Percentiles rank a stretch among this genome's conserved stretches.
Evolutionary conservation across 495 filamentous ascomycete species (phyloP).

Genomic region (Pyronema omphalodes): DNA sequence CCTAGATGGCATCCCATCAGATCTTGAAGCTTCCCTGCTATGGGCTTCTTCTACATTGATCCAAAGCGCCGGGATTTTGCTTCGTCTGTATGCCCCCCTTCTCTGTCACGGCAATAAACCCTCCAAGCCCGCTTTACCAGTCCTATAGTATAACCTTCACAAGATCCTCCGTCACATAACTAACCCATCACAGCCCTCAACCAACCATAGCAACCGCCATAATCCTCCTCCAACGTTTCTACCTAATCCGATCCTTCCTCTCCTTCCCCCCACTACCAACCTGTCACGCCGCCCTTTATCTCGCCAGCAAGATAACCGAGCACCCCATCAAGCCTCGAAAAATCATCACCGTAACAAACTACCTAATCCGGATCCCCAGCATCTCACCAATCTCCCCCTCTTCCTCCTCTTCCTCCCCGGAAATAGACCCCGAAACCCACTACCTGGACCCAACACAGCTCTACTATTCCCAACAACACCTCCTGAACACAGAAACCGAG

Average conservation of each 20-base stretch:
- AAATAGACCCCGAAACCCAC: slow-evolving; percentile 38
- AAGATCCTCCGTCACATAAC: background rate
- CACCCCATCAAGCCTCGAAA: slow-evolving; percentile 58
- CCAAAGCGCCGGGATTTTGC: slow-evolving; percentile 70
- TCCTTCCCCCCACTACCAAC: slow-evolving; percentile 38
- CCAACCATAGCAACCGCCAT: slow-evolving; percentile 77
- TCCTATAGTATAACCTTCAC: too few species aligned
- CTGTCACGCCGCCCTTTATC: slow-evolving; percentile 64
- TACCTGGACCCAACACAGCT: slow-evolving; percentile 60
- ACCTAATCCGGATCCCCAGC: slow-evolving; percentile 48
- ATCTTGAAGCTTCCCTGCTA: slow-evolving; percentile 55
- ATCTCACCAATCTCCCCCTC: slow-evolving; percentile 39
- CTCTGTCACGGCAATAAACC: background rate
- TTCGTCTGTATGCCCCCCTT: slow-evolving; percentile 35
- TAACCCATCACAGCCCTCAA: slow-evolving; percentile 37
- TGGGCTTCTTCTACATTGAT: slow-evolving; percentile 57
- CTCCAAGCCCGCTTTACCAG: too few species aligned
- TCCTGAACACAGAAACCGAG: slow-evolving; percentile 53
- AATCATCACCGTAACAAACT: slow-evolving; percentile 64
- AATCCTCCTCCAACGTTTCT: slow-evolving; percentile 77
- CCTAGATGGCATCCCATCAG: slow-evolving; percentile 51
- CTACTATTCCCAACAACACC: slow-evolving; percentile 37
- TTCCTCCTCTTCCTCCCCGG: slow-evolving; percentile 9
- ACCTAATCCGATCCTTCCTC: slow-evolving; percentile 35
- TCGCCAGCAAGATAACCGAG: slow-evolving; percentile 68